Evolutionary conservation across 2,329 filamentous ascomycete genomes (phyloP).

Genomic region (Botrytis byssoidea): DNA sequence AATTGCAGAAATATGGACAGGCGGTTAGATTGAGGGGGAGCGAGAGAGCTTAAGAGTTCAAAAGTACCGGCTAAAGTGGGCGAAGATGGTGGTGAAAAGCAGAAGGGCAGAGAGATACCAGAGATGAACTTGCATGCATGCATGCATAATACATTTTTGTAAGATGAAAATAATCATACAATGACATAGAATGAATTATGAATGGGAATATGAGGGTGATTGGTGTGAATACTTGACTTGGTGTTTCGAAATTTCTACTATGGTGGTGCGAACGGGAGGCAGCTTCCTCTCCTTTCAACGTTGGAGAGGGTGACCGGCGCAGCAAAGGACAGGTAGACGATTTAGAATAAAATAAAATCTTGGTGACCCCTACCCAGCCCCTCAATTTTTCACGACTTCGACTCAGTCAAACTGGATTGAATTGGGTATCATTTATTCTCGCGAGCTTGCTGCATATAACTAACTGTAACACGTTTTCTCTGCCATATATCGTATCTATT

Average conservation of each 20-base stretch:
- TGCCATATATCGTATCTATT: neutral
- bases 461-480: neutral
- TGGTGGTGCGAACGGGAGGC: neutral
- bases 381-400: neutral
- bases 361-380: neutral
- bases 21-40: constrained; percentile 91
- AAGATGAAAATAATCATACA: constrained; percentile 11
- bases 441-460: neutral
- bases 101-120: neutral
- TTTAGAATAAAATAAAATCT: too few species aligned
- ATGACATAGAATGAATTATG: constrained; percentile 2
- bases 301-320: neutral
- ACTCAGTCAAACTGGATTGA: neutral
- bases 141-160: constrained; percentile 12
- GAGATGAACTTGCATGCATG: constrained; percentile 7
- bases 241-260: neutral
- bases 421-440: constrained; percentile 7
- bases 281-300: neutral
- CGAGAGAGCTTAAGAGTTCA: constrained; percentile 62
- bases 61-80: too few species aligned
- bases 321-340: neutral
- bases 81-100: neutral
- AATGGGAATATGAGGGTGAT: neutral
- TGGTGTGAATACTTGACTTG: neutral
- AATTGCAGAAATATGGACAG: constrained; percentile 98